Base-by-base conservation (phyloP, 2,329 filamentous ascomycete genomes). In the Triangularia verruculosa region DNA sequence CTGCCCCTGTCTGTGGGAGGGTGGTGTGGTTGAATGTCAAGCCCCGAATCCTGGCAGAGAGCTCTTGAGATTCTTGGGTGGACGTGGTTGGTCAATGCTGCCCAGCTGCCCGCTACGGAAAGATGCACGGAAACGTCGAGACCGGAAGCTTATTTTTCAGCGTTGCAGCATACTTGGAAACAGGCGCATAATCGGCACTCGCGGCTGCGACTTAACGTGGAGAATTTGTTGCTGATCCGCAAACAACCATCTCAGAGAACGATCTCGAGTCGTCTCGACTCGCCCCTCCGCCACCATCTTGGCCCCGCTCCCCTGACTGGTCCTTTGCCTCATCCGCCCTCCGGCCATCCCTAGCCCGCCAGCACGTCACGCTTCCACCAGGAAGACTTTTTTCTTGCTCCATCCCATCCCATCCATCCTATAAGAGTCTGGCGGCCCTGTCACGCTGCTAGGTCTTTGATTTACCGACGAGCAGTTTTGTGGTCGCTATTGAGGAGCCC, bases 401-500 rank as follows among this genome's bases (percentile, higher is more conserved):
- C 62, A 28, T 39, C 30, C 55, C 15, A 57, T 54, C 60, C 56
- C 52, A 11, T 58, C 30, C 51, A 27, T 57, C 30, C 53, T 54
- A 64, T 64, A 67, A 62, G 63, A 61, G 62, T n/a, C 70, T 66
- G 63, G 58, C 68, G 61, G 62, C 63, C 65, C 39, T 11, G 39
- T 51, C 20, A 34, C 58, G 56, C 64, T 63, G 61, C 68, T 66
- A 55, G 65, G 61, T 64, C 64, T 61, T 43, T 62, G 22, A 27
- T 59, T 59, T 30, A 34, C 56, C 17, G 57, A 52, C 64, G 63
- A 62, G 68, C 70, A 70, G 68, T 71, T 74, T 74, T 75, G 74
- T 67, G 57, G 72, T 74, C 72, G 74, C 70, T 76, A 76, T 72
- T 75, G 67, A 76, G 72, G 74, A 73, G 71, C 68, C 60, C 57